Percentiles rank a stretch among this genome's conserved stretches.
Evolutionary conservation across 805 yeast genomes (phyloP).

Genomic region (Diddensiella santjacobensis): DNA sequence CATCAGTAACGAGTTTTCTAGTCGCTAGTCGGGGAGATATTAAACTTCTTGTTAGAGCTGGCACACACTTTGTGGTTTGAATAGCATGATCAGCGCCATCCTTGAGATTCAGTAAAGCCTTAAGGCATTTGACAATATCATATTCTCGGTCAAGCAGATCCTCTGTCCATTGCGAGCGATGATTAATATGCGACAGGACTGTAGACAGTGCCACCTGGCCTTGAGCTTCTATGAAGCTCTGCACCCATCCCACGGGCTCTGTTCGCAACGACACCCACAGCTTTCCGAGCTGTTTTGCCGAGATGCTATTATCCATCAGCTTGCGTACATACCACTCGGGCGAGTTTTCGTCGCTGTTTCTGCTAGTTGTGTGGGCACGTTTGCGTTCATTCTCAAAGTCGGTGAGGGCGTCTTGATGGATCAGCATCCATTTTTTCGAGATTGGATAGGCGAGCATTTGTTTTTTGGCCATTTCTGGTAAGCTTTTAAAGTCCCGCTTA

Average conservation of each 20-base stretch:
- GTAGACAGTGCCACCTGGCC: conserved; percentile 77
- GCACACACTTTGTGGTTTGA: conserved; percentile 43
- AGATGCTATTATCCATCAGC: conserved; percentile 65
- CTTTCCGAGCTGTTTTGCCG: conserved; percentile 68
- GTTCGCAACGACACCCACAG: conserved; percentile 90
- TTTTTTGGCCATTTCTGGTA: conserved; percentile 68
- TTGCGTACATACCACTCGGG: conserved; percentile 77
- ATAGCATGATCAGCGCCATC: conserved; percentile 58
- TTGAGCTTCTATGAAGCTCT: conserved; percentile 67
- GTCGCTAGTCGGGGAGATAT: conserved; percentile 73
- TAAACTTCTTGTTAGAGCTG: conserved; percentile 67
- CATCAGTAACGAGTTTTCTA: conserved; percentile 74
- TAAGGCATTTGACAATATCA: conserved; percentile 70
- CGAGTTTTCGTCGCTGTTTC: conserved; percentile 34
- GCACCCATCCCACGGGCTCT: conserved; percentile 82
- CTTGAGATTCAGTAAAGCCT: conserved; percentile 63
- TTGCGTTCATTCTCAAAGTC: conserved; percentile 58
- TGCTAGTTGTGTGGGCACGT: conserved; percentile 21
- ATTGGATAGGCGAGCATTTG: conserved; percentile 72
- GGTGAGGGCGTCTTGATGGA: conserved; percentile 78
- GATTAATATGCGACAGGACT: conserved; percentile 53
- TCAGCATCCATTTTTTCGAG: conserved; percentile 87
- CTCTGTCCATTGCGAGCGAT: conserved; percentile 34
- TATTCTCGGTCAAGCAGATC: conserved; percentile 64
- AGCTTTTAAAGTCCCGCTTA: conserved; percentile 63